A percentile compares a stretch with the other conserved stretches of the same genome.
phyloP scores from a whole-genome alignment of 768 basidiomycete genomes.

The Russula earlei region DNA sequence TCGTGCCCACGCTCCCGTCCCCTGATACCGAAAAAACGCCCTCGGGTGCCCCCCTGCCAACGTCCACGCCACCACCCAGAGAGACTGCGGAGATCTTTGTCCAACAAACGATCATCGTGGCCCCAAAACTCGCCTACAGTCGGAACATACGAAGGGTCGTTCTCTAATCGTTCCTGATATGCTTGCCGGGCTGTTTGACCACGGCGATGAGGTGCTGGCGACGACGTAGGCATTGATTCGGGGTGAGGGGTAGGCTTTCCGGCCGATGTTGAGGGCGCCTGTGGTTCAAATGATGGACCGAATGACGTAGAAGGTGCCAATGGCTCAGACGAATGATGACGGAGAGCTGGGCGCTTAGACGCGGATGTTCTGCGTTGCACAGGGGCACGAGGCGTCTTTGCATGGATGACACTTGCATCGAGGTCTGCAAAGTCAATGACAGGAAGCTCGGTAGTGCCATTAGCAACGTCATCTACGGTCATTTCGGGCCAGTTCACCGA shows the following conservation, averaged over 20 bases:
- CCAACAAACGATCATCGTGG: constrained; percentile 83
- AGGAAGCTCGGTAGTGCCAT: constrained; percentile 59
- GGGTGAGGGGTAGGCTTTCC: constrained; percentile 24
- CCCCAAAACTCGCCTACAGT: constrained; percentile 91
- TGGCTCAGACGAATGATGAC: constrained; percentile 26
- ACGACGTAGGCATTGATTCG: constrained; percentile 29
- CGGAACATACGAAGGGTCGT: constrained; percentile 83
- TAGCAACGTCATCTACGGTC: constrained; percentile 63
- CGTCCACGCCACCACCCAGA: constrained; percentile 84
- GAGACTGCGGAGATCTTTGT: constrained; percentile 71
- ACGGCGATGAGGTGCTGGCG: constrained; percentile 29
- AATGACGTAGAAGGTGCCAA: constrained; percentile 15
- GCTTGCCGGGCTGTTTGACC: constrained; percentile 71
- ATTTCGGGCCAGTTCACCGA: constrained; percentile 71
- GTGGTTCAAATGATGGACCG: constrained; percentile 26
- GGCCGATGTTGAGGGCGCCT: constrained; percentile 25
- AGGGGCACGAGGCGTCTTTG: constrained; percentile 26
- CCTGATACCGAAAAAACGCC: constrained; percentile 45
- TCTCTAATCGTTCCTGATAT: constrained; percentile 73
- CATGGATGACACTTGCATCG: constrained; percentile 22
- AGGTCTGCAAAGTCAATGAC: constrained; percentile 74
- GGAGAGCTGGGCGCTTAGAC: constrained; percentile 27
- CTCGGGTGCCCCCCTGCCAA: constrained; percentile 63
- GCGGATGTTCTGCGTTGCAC: constrained; percentile 23
- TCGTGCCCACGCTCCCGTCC: constrained; percentile 36